Conservation (phyloP, 257 asterid species). For the Solanum sejunctum region DNA sequence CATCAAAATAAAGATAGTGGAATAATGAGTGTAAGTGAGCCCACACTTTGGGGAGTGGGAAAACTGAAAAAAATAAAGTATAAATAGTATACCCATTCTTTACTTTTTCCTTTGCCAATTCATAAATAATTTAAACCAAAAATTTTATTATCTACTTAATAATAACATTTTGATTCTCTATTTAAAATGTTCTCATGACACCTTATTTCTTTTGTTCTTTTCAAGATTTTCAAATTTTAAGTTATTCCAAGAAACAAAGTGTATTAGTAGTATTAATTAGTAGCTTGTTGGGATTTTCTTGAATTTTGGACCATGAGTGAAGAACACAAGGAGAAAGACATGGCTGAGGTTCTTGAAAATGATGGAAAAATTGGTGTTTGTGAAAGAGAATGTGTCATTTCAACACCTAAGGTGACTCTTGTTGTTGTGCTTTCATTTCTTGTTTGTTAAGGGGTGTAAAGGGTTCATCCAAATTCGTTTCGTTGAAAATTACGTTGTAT, state of each 20-base stretch:
- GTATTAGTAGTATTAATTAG: not conserved
- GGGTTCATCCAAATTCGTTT: not conserved
- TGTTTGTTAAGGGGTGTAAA: not conserved
- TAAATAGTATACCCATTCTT: not conserved
- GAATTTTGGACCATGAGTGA: not conserved
- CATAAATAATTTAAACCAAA: not conserved
- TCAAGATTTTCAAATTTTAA: not conserved
- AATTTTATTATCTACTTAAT: not conserved
- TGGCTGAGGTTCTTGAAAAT: not conserved
- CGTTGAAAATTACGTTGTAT: not conserved
- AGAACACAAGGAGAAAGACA: not conserved
- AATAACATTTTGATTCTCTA: not conserved
- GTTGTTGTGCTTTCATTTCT: not conserved
- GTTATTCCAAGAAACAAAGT: not conserved
- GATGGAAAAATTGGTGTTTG: not conserved
- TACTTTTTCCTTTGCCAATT: not conserved
- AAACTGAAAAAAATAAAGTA: not conserved
- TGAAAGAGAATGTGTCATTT: conserved; percentile 18
- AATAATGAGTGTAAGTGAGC: not conserved
- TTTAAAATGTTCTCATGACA: not conserved
- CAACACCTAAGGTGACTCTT: conserved; percentile 12
- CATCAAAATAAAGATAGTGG: not conserved
- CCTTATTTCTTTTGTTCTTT: not conserved
- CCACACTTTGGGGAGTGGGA: conserved; percentile 6
- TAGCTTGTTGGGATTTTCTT: not conserved